phyloP scores from a whole-genome alignment of 768 basidiomycete species.

The Boletus reticulatus region DNA sequence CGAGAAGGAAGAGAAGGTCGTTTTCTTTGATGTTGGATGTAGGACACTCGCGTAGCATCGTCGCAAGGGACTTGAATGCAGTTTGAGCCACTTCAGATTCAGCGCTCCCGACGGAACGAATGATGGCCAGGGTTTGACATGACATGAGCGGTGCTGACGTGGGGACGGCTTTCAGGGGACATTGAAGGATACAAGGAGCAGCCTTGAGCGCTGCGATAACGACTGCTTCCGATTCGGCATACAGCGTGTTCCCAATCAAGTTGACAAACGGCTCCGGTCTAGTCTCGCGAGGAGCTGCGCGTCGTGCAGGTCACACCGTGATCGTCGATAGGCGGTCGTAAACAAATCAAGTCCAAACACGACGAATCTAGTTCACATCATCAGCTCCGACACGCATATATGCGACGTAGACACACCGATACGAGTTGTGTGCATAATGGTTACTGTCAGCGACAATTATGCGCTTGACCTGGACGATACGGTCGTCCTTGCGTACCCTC shows the following conservation, averaged over 20 bases:
- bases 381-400: background rate
- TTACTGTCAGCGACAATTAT: constrained; percentile 51
- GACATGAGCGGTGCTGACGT: too few species aligned
- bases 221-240: constrained; percentile 76
- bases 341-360: constrained; percentile 91
- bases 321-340: constrained; percentile 80
- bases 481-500: constrained; percentile 46
- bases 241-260: constrained; percentile 88
- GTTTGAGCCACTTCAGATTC: too few species aligned
- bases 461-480: constrained; percentile 78
- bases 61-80: too few species aligned
- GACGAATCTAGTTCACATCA: constrained; percentile 59
- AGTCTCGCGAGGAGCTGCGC: constrained; percentile 72
- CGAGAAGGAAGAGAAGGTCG: too few species aligned
- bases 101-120: too few species aligned
- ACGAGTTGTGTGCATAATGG: constrained; percentile 84
- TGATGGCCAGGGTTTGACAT: too few species aligned
- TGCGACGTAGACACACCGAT: constrained; percentile 50
- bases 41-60: too few species aligned
- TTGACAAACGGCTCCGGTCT: constrained; percentile 83
- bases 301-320: constrained; percentile 83
- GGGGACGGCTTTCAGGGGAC: constrained; percentile 72
- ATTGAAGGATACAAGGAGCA: constrained; percentile 78
- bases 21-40: too few species aligned
- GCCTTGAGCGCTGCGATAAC: constrained; percentile 75